These are phyloP conservation scores for Astraeus odoratus DNA, from an alignment of 768 basidiomycete species.

Conservation along the genomic window DNA sequence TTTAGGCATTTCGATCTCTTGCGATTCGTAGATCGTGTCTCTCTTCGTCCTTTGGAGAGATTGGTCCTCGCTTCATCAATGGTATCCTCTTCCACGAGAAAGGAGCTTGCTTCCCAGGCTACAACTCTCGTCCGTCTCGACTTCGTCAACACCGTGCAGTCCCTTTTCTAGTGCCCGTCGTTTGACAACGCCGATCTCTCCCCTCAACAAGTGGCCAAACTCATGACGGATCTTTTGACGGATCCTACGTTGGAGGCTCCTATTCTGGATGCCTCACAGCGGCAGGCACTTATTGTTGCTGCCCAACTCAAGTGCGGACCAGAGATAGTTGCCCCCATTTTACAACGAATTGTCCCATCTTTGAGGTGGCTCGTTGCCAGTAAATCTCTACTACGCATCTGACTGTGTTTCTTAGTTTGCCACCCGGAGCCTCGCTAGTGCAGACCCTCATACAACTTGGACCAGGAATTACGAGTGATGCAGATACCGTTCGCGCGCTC, in stretches of 20 bases:
- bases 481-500: slow-evolving; percentile 62
- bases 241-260: slow-evolving; percentile 65
- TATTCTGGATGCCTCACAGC: slow-evolving; percentile 63
- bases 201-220: slow-evolving; percentile 66
- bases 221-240: slow-evolving; percentile 74
- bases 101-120: slow-evolving; percentile 56
- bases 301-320: slow-evolving; percentile 76
- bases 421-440: slow-evolving; percentile 60
- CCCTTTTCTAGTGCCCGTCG: slow-evolving; percentile 71
- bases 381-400: slow-evolving; percentile 8
- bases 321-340: slow-evolving; percentile 65
- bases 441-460: slow-evolving; percentile 74
- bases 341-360: slow-evolving; percentile 67
- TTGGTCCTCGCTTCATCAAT: slow-evolving; percentile 73
- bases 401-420: slow-evolving; percentile 46
- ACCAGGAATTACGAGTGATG: slow-evolving; percentile 69
- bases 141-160: slow-evolving; percentile 71
- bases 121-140: slow-evolving; percentile 62
- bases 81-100: slow-evolving; percentile 52
- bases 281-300: slow-evolving; percentile 68
- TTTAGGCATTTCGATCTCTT: slow-evolving; percentile 80
- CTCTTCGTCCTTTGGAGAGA: slow-evolving; percentile 72
- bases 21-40: slow-evolving; percentile 77
- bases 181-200: slow-evolving; percentile 79
- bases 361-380: slow-evolving; percentile 49